Evolutionary conservation across 345 rosid species (phyloP).

Genomic region (Ricinus communis): DNA sequence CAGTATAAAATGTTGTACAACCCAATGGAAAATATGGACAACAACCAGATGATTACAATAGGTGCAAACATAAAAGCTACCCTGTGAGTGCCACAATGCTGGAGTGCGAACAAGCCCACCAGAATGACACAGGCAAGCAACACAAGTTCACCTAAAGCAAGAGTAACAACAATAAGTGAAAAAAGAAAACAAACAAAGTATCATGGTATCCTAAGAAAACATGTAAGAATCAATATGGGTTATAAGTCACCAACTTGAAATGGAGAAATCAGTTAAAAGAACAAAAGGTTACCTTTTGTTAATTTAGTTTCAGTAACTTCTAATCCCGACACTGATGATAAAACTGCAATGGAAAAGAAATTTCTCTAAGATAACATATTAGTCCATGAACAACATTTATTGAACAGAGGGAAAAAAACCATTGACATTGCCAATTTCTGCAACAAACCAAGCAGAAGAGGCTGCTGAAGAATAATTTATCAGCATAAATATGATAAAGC

Average conservation of each 20-base stretch:
- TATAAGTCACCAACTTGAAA: slow-evolving; percentile 5
- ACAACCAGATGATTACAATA: slow-evolving; percentile 74
- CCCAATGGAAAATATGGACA: slow-evolving; percentile 70
- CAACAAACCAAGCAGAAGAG: not conserved
- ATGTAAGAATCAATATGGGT: slow-evolving; percentile 2
- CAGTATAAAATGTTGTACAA: slow-evolving; percentile 67
- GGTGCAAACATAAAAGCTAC: slow-evolving; percentile 95
- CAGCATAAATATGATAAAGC: not conserved
- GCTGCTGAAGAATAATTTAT: slow-evolving; percentile 1
- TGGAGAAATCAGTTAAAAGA: not conserved
- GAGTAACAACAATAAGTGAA: slow-evolving; percentile 11
- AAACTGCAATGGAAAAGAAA: slow-evolving; percentile 56
- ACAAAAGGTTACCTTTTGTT: slow-evolving; percentile 48
- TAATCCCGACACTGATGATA: slow-evolving; percentile 80
- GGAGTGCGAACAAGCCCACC: slow-evolving; percentile 93
- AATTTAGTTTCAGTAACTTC: slow-evolving; percentile 49
- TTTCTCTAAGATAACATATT: slow-evolving; percentile 1
- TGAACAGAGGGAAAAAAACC: not conserved
- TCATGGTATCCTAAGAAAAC: not conserved
- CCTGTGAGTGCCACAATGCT: slow-evolving; percentile 84
- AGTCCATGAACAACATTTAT: not conserved
- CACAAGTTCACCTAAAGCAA: slow-evolving; percentile 56
- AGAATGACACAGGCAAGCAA: slow-evolving; percentile 78
- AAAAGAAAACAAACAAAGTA: slow-evolving; percentile 16
- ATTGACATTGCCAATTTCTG: not conserved